These are phyloP conservation scores for Neckera pumila DNA, from an alignment of 225 moss, liverwort and hornwort species.

Conservation along the genomic window DNA sequence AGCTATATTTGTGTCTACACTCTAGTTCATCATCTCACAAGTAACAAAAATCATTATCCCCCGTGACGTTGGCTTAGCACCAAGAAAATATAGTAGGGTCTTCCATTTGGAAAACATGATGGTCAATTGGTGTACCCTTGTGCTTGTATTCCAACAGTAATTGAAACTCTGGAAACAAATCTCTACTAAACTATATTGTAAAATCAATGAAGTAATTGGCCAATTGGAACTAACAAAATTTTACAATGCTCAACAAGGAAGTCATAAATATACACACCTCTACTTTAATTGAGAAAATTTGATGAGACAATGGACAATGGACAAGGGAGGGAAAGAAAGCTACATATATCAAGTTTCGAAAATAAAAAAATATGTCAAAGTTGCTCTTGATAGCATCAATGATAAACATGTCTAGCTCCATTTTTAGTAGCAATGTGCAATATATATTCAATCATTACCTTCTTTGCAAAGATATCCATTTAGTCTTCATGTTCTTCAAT, in stretches of 20 bases:
- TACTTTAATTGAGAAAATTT: background rate
- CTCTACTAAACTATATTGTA: background rate
- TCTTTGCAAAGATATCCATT: background rate
- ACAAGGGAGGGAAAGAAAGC: background rate
- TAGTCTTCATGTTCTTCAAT: too few species aligned
- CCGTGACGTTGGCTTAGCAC: background rate
- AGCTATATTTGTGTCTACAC: background rate
- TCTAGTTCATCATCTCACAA: accelerated
- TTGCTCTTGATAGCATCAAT: too few species aligned
- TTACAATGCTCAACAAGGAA: background rate
- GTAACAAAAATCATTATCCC: too few species aligned
- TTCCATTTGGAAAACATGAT: background rate
- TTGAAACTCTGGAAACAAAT: background rate
- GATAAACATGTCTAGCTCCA: background rate
- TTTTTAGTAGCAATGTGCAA: accelerated
- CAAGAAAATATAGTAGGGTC: background rate
- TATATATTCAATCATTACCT: background rate
- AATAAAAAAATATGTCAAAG: too few species aligned
- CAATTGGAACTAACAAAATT: background rate
- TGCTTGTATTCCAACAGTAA: too few species aligned
- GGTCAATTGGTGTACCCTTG: background rate
- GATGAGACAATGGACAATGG: background rate
- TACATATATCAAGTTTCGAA: background rate
- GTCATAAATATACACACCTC: background rate
- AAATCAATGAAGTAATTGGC: background rate